These are phyloP conservation scores for Aegilops longissima DNA, from an alignment of 176 grass and related monocot genomes.

Conservation along the genomic window DNA sequence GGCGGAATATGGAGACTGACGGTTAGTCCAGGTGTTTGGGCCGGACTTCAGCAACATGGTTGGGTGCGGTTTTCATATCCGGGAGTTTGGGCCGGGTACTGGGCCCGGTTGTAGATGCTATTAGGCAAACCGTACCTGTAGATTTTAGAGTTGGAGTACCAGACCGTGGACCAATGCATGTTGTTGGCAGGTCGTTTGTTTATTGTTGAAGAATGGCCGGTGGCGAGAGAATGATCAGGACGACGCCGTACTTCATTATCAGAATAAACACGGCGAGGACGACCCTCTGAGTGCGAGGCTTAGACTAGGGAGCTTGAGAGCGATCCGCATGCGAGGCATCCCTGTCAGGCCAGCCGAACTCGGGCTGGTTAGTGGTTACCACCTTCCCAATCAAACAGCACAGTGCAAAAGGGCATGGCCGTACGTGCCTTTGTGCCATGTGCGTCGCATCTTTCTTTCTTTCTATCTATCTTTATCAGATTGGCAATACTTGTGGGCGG, in stretches of 20 bases:
- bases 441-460: neutral
- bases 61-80: no score
- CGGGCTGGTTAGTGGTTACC: neutral
- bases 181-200: neutral
- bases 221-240: neutral
- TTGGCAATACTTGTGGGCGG: no score
- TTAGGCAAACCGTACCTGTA: neutral
- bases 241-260: neutral
- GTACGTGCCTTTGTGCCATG: neutral
- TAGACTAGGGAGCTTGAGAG: neutral
- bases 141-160: neutral
- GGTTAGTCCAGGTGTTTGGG: no score
- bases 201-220: neutral
- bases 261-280: neutral
- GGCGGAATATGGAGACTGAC: no score
- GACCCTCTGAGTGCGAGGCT: neutral
- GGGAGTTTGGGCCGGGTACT: no score
- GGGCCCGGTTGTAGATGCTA: no score
- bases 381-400: neutral
- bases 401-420: neutral
- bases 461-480: neutral
- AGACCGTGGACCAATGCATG: neutral
- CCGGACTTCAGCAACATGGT: no score
- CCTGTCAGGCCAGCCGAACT: neutral
- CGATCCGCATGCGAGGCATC: neutral